Percentiles rank a stretch among this genome's conserved stretches.
phyloP scores from a whole-genome alignment of 2,329 filamentous ascomycete genomes.

The Verticillium zaregamsianum region DNA sequence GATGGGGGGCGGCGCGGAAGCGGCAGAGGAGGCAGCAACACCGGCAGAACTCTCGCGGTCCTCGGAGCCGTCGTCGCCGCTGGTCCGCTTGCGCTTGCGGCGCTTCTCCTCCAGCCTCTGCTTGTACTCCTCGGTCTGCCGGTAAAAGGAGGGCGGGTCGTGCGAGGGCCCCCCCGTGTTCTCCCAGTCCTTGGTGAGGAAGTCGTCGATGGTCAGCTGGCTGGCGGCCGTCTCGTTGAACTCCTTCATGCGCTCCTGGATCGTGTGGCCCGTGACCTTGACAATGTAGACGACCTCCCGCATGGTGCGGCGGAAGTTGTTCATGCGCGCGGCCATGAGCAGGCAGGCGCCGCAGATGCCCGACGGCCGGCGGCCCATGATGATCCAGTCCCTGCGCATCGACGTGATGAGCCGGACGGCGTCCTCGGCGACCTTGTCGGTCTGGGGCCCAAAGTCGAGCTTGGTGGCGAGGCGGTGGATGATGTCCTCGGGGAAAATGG shows the following conservation, averaged over 20 bases:
- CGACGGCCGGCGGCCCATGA: slow-evolving; percentile 86
- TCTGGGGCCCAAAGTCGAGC: slow-evolving; percentile 82
- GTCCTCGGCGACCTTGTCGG: slow-evolving; percentile 80
- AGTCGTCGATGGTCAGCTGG: slow-evolving; percentile 81
- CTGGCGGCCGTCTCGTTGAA: slow-evolving; percentile 86
- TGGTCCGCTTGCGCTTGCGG: slow-evolving; percentile 41
- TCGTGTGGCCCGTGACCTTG: slow-evolving; percentile 91
- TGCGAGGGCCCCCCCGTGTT: slow-evolving; percentile 58
- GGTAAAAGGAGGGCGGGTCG: slow-evolving; percentile 81
- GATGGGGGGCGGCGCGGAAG: not conserved
- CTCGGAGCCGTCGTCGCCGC: slow-evolving; percentile 25
- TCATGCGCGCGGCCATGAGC: slow-evolving; percentile 93
- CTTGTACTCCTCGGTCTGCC: slow-evolving; percentile 57
- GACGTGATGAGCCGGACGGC: slow-evolving; percentile 83
- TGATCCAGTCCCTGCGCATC: slow-evolving; percentile 98
- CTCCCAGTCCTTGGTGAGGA: slow-evolving; percentile 66
- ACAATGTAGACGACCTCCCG: slow-evolving; percentile 97
- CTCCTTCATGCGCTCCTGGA: slow-evolving; percentile 86
- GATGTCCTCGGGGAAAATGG: slow-evolving; percentile 76
- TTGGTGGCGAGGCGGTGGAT: slow-evolving; percentile 88
- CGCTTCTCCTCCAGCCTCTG: slow-evolving; percentile 46
- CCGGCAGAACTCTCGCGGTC: slow-evolving; percentile 11
- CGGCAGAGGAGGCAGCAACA: not conserved
- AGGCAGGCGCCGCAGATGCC: slow-evolving; percentile 93
- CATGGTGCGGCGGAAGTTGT: slow-evolving; percentile 91